Base-by-base conservation (phyloP, 257 asterid species). In the Salvia hispanica region DNA sequence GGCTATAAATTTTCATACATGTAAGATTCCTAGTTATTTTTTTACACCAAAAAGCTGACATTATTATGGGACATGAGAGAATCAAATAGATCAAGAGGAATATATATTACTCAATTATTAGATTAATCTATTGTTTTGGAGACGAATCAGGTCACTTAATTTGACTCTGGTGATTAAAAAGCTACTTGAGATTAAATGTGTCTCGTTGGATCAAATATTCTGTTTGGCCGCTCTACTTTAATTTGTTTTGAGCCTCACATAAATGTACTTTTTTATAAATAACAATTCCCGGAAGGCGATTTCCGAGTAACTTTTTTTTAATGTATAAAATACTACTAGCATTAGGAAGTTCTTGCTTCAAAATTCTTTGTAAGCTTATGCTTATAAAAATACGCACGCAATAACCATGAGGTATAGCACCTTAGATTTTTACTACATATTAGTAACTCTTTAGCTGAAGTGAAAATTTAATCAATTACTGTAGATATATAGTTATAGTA, bases 61-160 rank as follows among this genome's bases (percentile, higher is more conserved):
- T 50, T 70, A 51, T 61, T 69, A 15, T 62, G 64, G 57, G 62
- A 16, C 48, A n/a, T 36, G n/a, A 28, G 3, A 21, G 56, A 42
- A 71, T 52, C 50, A 53, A 10, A 55, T 70, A 39, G 69, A 70
- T 70, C 9, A 63, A 50, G 47, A 40, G 60, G 74, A 70, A 70
- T 70, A 70, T 57, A 68, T 48, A 69, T 50, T 33, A 39, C 69
- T 39, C 54, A 37, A 48, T 59, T 51, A 59, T 59, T 48, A 70
- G 11, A 39, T 39, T 70, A 60, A 39, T 69, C 33, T 43, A 58
- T 9, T 16, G 58, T 13, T 6, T 7, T 16, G 9, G 53, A 45
- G 48, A 11, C 53, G 48, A 63, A 28, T 63, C 56, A 13, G 9
- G 47, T 14, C 40, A 43, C 36, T 61, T 10, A 18, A 18, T 3